Evolutionary conservation across 805 yeast genomes (phyloP).

Genomic region (Metschnikowia chrysomelidarum): DNA sequence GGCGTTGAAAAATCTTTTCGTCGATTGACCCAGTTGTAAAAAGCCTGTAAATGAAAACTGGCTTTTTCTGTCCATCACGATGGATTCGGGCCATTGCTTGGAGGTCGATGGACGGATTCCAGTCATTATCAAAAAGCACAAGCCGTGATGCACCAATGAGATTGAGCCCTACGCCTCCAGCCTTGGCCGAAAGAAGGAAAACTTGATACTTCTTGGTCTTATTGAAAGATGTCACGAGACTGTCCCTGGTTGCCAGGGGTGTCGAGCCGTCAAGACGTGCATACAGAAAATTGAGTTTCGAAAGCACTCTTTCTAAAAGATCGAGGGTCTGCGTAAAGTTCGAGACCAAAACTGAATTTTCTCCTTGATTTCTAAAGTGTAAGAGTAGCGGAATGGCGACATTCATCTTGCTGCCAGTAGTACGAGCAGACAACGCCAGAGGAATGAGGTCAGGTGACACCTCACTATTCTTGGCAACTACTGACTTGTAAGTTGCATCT

Average conservation of each 20-base stretch:
- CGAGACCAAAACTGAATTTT: slow-evolving; percentile 83
- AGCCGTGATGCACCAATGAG: slow-evolving; percentile 86
- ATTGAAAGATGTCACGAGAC: slow-evolving; percentile 70
- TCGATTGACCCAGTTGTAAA: slow-evolving; percentile 89
- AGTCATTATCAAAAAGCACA: slow-evolving; percentile 86
- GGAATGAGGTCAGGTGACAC: slow-evolving; percentile 15
- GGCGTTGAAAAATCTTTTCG: slow-evolving; percentile 92
- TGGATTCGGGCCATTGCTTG: slow-evolving; percentile 97
- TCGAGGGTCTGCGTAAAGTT: slow-evolving; percentile 88
- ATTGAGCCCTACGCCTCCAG: slow-evolving; percentile 94
- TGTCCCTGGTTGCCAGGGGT: slow-evolving; percentile 60
- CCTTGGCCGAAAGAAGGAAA: slow-evolving; percentile 79
- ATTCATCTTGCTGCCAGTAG: slow-evolving; percentile 57
- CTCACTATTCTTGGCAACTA: slow-evolving; percentile 5
- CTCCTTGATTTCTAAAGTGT: slow-evolving; percentile 45
- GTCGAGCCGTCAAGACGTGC: slow-evolving; percentile 83
- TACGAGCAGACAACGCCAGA: slow-evolving; percentile 16
- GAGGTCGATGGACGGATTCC: slow-evolving; percentile 92
- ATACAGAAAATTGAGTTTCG: slow-evolving; percentile 48
- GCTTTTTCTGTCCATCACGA: slow-evolving; percentile 84
- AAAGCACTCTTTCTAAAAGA: slow-evolving; percentile 58
- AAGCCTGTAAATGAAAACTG: slow-evolving; percentile 78
- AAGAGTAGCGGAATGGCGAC: slow-evolving; percentile 56
- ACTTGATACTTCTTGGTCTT: slow-evolving; percentile 41
- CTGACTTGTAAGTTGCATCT: slow-evolving; percentile 36